Base-by-base conservation (phyloP, 345 rosid genomes). In the Geranium brycei region DNA sequence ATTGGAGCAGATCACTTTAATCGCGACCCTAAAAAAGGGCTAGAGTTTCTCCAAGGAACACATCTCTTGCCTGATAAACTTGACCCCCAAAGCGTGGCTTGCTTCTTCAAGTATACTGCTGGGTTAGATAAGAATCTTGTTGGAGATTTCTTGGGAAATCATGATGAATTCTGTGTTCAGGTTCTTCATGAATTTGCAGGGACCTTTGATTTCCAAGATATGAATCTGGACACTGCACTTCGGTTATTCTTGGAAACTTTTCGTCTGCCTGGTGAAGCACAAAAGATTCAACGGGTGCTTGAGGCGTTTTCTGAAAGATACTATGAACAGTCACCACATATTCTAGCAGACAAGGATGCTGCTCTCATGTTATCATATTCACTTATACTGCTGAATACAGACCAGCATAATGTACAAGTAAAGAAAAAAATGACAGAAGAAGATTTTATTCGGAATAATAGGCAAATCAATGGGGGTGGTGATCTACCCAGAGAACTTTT, bases 1-100 rank as follows among this genome's bases (percentile, higher is more conserved):
- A 88, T 93, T 73, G 99, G 99, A 68, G 99, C 97, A 67, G 97
- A 93, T 84, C 99, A 93, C 76, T 93, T 93, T 68, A 93, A 93
- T 76, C 92, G 99, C 73, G 99, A 93, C 66, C 97, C 99, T 2
- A 90, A 93, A 85, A 93, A 93, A 74, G 99, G 99, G 70, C 71
- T 93, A 68, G 97, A 93, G 76, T 91, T 86, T 78, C 99, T 93
- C 55, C 99, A 93, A 81, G 99, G 95, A 76, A 90, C 95, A 30
- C 96, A 93, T 82, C 95, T 93, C 75, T 77, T 93, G 72, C 99
- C 99, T 30, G 99, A 91, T 71, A 87, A 90, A 80, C 99, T 93
- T 73, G 96, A 93, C 69, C 99, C 99, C 14, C 96, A 93, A 79
- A 93, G 99, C 73, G 99, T 93, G 41, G 99, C 99, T 59, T 93